phyloP scores from a whole-genome alignment of 805 yeast genomes.

The Candida morakotiae region DNA sequence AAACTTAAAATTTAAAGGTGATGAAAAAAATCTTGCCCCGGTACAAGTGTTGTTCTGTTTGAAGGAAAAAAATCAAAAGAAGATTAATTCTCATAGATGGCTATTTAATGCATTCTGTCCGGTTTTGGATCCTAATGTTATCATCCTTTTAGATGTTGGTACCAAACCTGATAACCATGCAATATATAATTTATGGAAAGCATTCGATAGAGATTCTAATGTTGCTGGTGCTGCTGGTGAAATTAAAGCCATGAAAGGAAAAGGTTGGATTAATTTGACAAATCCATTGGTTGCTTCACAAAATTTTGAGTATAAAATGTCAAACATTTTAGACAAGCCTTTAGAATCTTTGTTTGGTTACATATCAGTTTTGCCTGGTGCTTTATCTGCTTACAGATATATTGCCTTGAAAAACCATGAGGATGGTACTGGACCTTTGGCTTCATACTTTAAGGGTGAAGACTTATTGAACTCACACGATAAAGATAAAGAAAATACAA shows the following conservation, averaged over 20 bases:
- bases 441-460: constrained; percentile 90
- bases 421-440: constrained; percentile 90
- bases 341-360: constrained; percentile 90
- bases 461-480: constrained; percentile 31
- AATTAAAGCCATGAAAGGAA: constrained; percentile 92
- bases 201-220: constrained; percentile 91
- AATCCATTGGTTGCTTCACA: constrained; percentile 96
- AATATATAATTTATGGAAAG: constrained; percentile 93
- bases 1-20: constrained; percentile 84
- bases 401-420: constrained; percentile 79
- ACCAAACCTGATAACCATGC: constrained; percentile 90
- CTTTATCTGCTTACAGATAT: constrained; percentile 89
- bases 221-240: constrained; percentile 99
- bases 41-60: constrained; percentile 91
- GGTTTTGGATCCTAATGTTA: constrained; percentile 83
- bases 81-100: constrained; percentile 98
- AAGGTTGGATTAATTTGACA: constrained; percentile 70
- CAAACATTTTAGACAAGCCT: constrained; percentile 94
- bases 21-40: constrained; percentile 86
- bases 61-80: constrained; percentile 88
- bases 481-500: constrained; percentile 27
- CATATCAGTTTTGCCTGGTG: constrained; percentile 92
- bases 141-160: constrained; percentile 92
- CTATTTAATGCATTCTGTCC: constrained; percentile 94
- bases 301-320: constrained; percentile 93